Evolutionary conservation across 2,329 filamentous ascomycete genomes (phyloP).

Genomic region (Pseudogymnoascus sp.): DNA sequence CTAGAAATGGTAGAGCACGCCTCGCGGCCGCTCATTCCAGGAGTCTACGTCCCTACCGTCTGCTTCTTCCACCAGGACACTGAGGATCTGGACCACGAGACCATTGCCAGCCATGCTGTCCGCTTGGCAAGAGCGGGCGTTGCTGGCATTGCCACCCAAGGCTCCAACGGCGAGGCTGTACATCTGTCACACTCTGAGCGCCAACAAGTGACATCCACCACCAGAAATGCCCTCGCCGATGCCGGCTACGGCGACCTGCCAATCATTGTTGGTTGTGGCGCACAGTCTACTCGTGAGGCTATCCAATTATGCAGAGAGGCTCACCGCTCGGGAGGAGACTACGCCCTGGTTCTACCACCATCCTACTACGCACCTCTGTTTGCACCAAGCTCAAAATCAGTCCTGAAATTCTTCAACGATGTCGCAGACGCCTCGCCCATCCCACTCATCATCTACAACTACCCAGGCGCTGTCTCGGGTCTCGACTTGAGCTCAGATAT

Average conservation of each 20-base stretch:
- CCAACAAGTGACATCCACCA: constrained; percentile 49
- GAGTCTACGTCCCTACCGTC: constrained; percentile 66
- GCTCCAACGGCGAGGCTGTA: constrained; percentile 59
- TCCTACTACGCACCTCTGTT: constrained; percentile 58
- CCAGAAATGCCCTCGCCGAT: constrained; percentile 51
- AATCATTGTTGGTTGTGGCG: constrained; percentile 59
- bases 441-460: constrained; percentile 81
- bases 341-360: constrained; percentile 59
- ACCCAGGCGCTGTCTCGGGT: constrained; percentile 77
- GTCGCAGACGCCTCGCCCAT: constrained; percentile 63
- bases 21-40: constrained; percentile 37
- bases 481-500: constrained; percentile 86
- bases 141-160: constrained; percentile 51
- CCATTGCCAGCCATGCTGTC: constrained; percentile 41
- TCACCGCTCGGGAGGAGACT: constrained; percentile 54
- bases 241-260: constrained; percentile 51
- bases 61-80: constrained; percentile 61
- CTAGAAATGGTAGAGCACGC: constrained; percentile 25
- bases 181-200: constrained; percentile 56
- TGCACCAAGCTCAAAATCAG: constrained; percentile 43
- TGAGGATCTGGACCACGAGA: constrained; percentile 59
- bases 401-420: constrained; percentile 52
- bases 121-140: constrained; percentile 51
- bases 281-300: constrained; percentile 58
- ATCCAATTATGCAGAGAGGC: constrained; percentile 58